A percentile compares a stretch with the other conserved stretches of the same genome.
These are phyloP conservation scores for Solanum chmielewskii DNA, from an alignment of 257 asterid species.

Conservation along the genomic window DNA sequence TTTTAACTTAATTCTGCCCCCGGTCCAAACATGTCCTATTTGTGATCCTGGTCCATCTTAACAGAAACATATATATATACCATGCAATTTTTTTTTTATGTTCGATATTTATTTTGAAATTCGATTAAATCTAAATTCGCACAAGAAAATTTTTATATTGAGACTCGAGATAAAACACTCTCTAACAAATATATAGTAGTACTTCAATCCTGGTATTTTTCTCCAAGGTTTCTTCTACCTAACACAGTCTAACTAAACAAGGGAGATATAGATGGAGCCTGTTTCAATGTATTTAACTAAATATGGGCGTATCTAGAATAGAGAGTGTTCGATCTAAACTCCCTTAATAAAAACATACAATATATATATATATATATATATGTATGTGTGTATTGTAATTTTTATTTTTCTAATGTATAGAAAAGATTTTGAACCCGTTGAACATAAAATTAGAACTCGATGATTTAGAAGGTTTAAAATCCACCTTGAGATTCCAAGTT, in stretches of 20 bases:
- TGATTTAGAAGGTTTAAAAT: too few species aligned
- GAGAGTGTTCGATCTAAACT: neutral
- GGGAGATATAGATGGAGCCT: neutral
- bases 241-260: neutral
- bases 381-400: too few species aligned
- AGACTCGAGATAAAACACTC: neutral
- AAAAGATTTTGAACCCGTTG: too few species aligned
- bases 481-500: neutral
- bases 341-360: neutral
- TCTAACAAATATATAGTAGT: neutral
- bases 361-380: too few species aligned
- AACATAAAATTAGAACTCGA: neutral
- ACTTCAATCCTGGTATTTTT: too few species aligned
- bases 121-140: rapidly evolving
- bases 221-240: neutral
- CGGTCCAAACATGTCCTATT: neutral
- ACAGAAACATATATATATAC: neutral
- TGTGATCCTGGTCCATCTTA: neutral
- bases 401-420: too few species aligned
- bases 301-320: neutral
- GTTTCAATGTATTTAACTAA: neutral
- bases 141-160: rapidly evolving
- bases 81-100: neutral
- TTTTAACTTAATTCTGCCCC: neutral
- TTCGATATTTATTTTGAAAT: too few species aligned